Evolutionary conservation across 805 yeast species (phyloP), one percentile per base, ranked within the genome.

Genomic region (Saccharomycopsis sp.): DNA sequence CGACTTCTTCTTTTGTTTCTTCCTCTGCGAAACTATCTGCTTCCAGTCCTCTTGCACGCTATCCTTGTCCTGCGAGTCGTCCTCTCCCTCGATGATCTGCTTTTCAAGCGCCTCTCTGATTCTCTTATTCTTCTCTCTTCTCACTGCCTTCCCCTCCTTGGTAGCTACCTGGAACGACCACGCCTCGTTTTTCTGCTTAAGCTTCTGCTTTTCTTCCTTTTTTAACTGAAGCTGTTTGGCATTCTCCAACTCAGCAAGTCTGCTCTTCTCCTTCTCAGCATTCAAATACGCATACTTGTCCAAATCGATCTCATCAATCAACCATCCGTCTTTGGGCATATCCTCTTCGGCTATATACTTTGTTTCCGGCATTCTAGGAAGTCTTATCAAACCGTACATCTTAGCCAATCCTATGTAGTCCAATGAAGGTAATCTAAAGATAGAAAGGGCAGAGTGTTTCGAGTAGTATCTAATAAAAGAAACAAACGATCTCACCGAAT

Each of bases 361-460:
- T 21, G 84, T 79, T 67, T 94, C 99, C 0, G 99, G 99, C 98
- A 95, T 94, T 64, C 84, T 82, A 7, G 99, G 99, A 59, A 92
- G 72, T 64, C 97, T 77, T 50, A 89, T 71, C 1, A 94, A 70
- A 1, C 97, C 96, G 69, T 87, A 91, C 74, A 88, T 77, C 62
- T 75, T 79, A 0, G 94, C 96, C 5, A 87, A 62, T 0, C 85
- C 87, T 24, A 84, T 68, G 64, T 87, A 87, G 68, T 92, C 95
- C 57, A 94, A 71, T 5, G 82, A 71, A 54, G 79, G 79, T 23
- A 89, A 64, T 62, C 98, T 76, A 74, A 94, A 94, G 16, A 94
- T 92, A 0, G 97, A 91, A 3, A 85, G 75, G 0, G 97, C 96
- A 12, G 86, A 71, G 71, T 94, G 99, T 67, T 91, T 91, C 14